Evolutionary conservation across 2,329 filamentous ascomycete species (phyloP).

Genomic region (Fusarium chuoi): DNA sequence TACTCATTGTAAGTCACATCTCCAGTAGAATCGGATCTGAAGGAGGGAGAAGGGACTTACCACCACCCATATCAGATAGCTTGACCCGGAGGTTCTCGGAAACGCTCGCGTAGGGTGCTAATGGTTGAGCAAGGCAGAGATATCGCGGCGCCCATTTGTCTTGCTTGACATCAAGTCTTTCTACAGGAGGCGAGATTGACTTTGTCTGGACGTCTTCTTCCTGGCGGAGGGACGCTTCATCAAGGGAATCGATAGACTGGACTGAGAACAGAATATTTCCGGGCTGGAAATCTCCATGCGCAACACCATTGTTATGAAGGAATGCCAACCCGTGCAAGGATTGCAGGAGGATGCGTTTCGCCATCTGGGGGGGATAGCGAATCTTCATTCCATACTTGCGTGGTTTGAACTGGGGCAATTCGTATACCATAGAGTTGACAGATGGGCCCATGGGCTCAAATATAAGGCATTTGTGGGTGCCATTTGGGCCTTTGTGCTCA

Average conservation of each 20-base stretch:
- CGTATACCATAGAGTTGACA: slow-evolving; percentile 1
- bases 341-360: slow-evolving; percentile 22
- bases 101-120: not conserved
- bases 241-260: not conserved
- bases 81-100: not conserved
- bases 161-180: slow-evolving; percentile 13
- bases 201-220: not conserved
- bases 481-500: slow-evolving; percentile 46
- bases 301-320: not conserved
- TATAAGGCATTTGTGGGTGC: slow-evolving; percentile 46
- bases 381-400: not conserved
- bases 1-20: not conserved
- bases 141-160: slow-evolving; percentile 19
- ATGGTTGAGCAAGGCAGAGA: slow-evolving; percentile 5
- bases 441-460: slow-evolving; percentile 50
- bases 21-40: not conserved
- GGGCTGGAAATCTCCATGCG: slow-evolving; percentile 19
- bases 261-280: slow-evolving; percentile 10
- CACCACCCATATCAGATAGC: slow-evolving; percentile 21
- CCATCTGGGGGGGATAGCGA: slow-evolving; percentile 8
- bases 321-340: not conserved
- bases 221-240: not conserved
- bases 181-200: slow-evolving; percentile 1
- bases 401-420: slow-evolving; percentile 15
- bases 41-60: not conserved